Percentiles rank a stretch among this genome's conserved stretches.
These are phyloP conservation scores for Aleurites moluccanus DNA, from an alignment of 441 rosid genomes.

Conservation along the genomic window DNA sequence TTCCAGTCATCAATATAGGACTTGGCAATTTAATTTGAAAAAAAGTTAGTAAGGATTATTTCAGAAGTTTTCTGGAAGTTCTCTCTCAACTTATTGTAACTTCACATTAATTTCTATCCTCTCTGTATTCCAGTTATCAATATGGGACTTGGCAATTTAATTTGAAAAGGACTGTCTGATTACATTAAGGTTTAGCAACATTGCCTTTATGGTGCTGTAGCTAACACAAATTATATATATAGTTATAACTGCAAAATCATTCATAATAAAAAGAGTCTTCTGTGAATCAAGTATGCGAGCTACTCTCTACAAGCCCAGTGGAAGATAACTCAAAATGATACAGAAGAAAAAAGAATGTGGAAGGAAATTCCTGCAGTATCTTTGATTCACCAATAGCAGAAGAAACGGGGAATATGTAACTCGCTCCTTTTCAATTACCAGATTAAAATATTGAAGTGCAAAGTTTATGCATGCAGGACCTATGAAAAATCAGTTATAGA, in stretches of 20 bases:
- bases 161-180: background rate
- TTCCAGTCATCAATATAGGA: background rate
- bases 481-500: background rate
- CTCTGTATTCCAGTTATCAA: background rate
- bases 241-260: background rate
- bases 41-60: background rate
- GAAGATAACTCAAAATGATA: background rate
- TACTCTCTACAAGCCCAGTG: background rate
- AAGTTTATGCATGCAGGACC: background rate
- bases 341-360: background rate
- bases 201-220: too few species aligned
- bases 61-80: too few species aligned
- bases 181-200: background rate
- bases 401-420: background rate
- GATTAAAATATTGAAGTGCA: background rate
- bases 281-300: background rate
- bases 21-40: background rate
- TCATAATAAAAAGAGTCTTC: background rate
- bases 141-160: background rate
- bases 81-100: background rate
- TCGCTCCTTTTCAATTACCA: background rate
- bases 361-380: background rate
- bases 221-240: too few species aligned
- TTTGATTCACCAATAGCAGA: background rate
- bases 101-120: background rate